Percentiles rank a stretch among this genome's conserved stretches.
Evolutionary conservation across 192 early-diverging fungal species (phyloP).

Genomic region (Oehlia diaphana): DNA sequence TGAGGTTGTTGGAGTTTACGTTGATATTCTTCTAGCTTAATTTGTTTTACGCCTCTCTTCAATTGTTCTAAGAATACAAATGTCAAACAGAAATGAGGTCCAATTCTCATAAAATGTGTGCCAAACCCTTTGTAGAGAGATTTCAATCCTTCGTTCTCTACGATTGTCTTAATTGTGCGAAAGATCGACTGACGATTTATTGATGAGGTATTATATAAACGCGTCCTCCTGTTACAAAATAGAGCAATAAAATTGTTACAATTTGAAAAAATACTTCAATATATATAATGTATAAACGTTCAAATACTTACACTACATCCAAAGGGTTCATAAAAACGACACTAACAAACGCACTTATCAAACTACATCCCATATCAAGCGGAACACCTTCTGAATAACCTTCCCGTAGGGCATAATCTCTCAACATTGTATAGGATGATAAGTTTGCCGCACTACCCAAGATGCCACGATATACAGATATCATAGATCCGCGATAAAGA

Average conservation of each 20-base stretch:
- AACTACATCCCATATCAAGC: constrained; percentile 67
- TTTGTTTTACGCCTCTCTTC: constrained; percentile 32
- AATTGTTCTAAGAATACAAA: constrained; percentile 72
- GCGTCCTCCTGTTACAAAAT: constrained; percentile 54
- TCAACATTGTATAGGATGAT: constrained; percentile 66
- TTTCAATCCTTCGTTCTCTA: constrained; percentile 55
- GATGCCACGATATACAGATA: constrained; percentile 65
- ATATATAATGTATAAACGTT: too few relatives aligned
- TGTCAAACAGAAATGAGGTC: constrained; percentile 76
- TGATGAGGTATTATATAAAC: constrained; percentile 73
- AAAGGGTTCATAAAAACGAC: constrained; percentile 55
- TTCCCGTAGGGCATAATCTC: constrained; percentile 61
- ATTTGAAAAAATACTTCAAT: not conserved
- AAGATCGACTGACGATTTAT: constrained; percentile 51
- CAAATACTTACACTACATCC: constrained; percentile 46
- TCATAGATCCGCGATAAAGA: constrained; percentile 68
- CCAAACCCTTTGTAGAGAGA: constrained; percentile 74
- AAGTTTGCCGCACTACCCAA: constrained; percentile 69
- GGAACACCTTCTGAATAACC: constrained; percentile 62
- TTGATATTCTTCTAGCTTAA: constrained; percentile 1
- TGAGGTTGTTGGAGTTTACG: not conserved
- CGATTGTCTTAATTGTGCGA: constrained; percentile 53
- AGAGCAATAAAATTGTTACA: not conserved
- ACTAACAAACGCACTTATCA: constrained; percentile 58
- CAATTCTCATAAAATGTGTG: constrained; percentile 76